Conservation (phyloP, 768 basidiomycete genomes). For the Pulveroboletus sp. region DNA sequence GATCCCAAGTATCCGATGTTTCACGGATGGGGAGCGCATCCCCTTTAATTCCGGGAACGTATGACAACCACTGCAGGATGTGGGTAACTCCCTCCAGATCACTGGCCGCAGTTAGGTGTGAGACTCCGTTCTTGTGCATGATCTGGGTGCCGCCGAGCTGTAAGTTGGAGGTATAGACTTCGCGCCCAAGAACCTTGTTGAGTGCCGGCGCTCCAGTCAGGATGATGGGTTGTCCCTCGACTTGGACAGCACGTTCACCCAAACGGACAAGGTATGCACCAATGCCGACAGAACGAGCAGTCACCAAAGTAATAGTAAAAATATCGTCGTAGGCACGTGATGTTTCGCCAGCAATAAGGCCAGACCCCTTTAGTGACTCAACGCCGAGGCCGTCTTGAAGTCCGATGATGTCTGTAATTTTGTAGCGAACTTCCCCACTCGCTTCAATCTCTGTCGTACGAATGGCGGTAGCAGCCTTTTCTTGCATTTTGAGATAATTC, state of each 20-base stretch:
- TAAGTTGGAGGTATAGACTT: constrained; percentile 97
- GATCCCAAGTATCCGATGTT: constrained; percentile 80
- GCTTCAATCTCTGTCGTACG: constrained; percentile 82
- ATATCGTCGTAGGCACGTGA: constrained; percentile 99
- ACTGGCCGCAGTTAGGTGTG: constrained; percentile 90
- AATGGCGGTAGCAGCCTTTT: constrained; percentile 75
- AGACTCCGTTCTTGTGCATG: constrained; percentile 99
- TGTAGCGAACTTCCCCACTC: constrained; percentile 82
- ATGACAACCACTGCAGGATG: constrained; percentile 93
- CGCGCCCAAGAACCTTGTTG: constrained; percentile 98
- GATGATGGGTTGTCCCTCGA: constrained; percentile 99
- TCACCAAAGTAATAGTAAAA: constrained; percentile 98
- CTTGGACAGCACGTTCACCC: constrained; percentile 96
- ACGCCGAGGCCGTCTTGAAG: constrained; percentile 97
- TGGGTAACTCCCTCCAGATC: constrained; percentile 94
- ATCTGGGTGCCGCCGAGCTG: constrained; percentile 99
- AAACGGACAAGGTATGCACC: constrained; percentile 98
- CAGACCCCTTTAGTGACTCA: constrained; percentile 92
- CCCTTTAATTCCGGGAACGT: constrained; percentile 81
- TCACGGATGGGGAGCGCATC: constrained; percentile 75
- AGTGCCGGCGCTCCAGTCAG: constrained; percentile 94
- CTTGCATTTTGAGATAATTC: constrained; percentile 82
- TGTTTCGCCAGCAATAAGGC: constrained; percentile 97
- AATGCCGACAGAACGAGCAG: constrained; percentile 97
- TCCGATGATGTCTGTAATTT: constrained; percentile 95